Base-by-base conservation (phyloP, 495 filamentous ascomycete species). In the Talaromyces adpressus region DNA sequence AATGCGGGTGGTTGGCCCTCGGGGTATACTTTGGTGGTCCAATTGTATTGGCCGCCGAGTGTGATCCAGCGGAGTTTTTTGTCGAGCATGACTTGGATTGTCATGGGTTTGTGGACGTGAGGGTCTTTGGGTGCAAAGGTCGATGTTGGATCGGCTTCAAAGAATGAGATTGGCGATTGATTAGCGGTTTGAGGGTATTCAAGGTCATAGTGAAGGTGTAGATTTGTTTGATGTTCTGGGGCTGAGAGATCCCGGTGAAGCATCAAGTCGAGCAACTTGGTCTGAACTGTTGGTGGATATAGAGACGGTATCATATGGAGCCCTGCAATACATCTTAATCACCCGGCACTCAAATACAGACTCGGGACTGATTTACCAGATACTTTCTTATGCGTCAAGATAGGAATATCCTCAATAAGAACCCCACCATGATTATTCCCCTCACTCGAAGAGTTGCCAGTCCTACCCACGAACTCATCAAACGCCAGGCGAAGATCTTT, bases 31-130 rank as follows among this genome's bases (percentile, higher is more conserved):
- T 95, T 92, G 39, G 82, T 79, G 2, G 91, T 93, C 93, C 93
- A 97, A 74, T 98, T 89, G 74, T 98, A 96, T 69, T 97, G 92
- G 0, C 91, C 92, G 29, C 93, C 94, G 11, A 98, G 81, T 6
- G 93, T 97, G 14, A 96, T 83, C 94, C 93, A 97, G 53, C 91
- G 90, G 6, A 97, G 83, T 63, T 90, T 93, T 65, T 87, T 88
- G 36, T 86, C 79, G 2, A 97, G 77, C 49, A 89, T 80, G 62
- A 82, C 84, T 36, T 82, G 77, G 56, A 91, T 77, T 14, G 83
- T 78, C 6, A 97, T 74, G 2, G 89, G 81, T 51, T 86, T 88
- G 75, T 97, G 92, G 4, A 87, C 71, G 1, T 67, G 59, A 0
- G 87, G 77, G 70, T 93, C 84, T 59, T 88, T 87, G 2, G 93